Percentiles rank a stretch among this genome's conserved stretches.
phyloP scores from a whole-genome alignment of 768 basidiomycete species.

The Rhizopogon vinicolor region DNA sequence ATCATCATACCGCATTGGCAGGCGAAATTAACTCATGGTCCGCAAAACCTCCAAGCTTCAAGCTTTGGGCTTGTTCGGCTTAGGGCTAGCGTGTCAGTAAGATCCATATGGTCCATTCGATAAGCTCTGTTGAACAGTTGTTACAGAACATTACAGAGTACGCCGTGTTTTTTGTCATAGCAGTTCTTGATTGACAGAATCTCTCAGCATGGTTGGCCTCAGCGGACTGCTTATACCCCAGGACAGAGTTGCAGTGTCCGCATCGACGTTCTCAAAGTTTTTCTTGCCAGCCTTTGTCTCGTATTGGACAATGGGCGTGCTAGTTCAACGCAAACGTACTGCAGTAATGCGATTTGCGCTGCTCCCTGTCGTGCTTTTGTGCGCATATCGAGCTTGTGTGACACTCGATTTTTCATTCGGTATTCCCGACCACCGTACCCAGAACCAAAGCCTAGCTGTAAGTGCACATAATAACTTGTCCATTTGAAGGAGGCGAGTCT shows the following conservation, averaged over 20 bases:
- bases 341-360: constrained; percentile 33
- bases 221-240: neutral
- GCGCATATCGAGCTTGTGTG: constrained; percentile 33
- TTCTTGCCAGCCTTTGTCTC: constrained; percentile 38
- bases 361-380: constrained; percentile 44
- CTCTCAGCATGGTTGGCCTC: neutral
- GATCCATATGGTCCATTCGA: neutral
- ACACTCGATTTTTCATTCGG: constrained; percentile 20
- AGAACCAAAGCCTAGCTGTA: constrained; percentile 20
- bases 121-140: neutral
- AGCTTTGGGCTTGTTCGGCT: constrained; percentile 4
- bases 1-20: too few species aligned
- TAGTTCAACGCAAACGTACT: constrained; percentile 45
- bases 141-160: neutral
- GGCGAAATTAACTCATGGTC: too few species aligned
- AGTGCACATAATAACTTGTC: neutral
- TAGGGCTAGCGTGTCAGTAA: too few species aligned
- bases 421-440: constrained; percentile 5
- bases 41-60: neutral
- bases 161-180: neutral
- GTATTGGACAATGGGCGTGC: constrained; percentile 49
- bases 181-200: neutral
- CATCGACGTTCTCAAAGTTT: constrained; percentile 28
- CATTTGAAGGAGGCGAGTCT: neutral
- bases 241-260: constrained; percentile 12